Base-by-base conservation (phyloP, 192 early-diverging fungal species). In the Chytriomyces sp. region DNA sequence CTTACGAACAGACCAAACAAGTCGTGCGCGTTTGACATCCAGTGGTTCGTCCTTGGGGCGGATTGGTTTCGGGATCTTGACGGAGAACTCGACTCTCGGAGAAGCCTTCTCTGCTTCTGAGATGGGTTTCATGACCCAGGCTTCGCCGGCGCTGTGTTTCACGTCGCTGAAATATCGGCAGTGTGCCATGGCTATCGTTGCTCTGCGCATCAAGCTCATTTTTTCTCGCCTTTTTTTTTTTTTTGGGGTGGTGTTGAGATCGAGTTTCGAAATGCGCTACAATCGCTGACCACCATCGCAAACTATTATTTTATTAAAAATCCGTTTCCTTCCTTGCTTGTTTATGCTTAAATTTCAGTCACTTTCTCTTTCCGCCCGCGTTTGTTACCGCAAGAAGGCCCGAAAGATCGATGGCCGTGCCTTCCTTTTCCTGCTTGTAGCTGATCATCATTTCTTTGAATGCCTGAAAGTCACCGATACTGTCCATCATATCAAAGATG, bases 1-100 rank as follows among this genome's bases (percentile, higher is more conserved):
- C 79, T 99, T 99, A 50, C 97, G 92, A 62, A 92, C 91, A 70
- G 92, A 90, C 77, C 94, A 99, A 28, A 92, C 76, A 7, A 99
- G 85, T 6, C 97, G 91, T 6, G 93, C 90, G 7, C 92, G 89
- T 84, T 94, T 95, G 6, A 84, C 87, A 20, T 91, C 85, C 5
- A 90, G 67, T 10, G 88, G 72, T 82, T 97, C 96, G 77, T 87
- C 75, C 1, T 80, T 79, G 0, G 93, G 90, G 28, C 85, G 81
- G 13, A 89, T 78, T 11, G 92, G 93, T 5, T 84, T 86, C 28
- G 81, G 82, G 50, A 82, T 72, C 18, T 77, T 59, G 46, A 83
- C 49, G 43, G 49, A 44, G 69, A 72, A 79, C n/a, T 80, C 79
- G 61, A 81, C 49, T 35, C 63, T 60, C 35, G n/a, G 69, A 23